These are phyloP conservation scores for Umbelopsis isabellina DNA, from an alignment of 192 early-diverging fungal genomes.

Conservation along the genomic window DNA sequence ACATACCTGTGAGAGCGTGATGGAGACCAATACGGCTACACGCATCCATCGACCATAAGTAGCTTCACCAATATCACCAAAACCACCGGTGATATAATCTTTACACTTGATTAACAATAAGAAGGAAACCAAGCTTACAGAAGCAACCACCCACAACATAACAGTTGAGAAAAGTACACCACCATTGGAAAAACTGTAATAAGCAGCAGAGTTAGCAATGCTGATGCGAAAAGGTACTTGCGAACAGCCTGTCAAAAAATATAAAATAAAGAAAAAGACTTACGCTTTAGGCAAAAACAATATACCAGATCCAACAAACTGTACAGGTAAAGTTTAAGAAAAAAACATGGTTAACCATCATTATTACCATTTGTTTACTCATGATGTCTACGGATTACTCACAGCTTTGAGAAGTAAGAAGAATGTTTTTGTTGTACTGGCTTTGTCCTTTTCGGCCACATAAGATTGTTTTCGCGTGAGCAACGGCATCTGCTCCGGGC, in stretches of 20 bases:
- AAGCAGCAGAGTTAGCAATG: too few species aligned
- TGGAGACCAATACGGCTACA: slow-evolving; percentile 34
- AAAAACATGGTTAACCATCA: neutral
- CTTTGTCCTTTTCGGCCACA: slow-evolving; percentile 42
- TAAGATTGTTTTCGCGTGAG: slow-evolving; percentile 17
- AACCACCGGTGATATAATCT: slow-evolving; percentile 58
- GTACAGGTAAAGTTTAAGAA: neutral
- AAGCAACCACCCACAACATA: slow-evolving; percentile 61
- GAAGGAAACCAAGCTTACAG: slow-evolving; percentile 62
- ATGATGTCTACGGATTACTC: neutral
- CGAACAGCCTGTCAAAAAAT: neutral
- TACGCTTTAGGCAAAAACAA: slow-evolving; percentile 57
- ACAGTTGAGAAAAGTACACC: slow-evolving; percentile 63
- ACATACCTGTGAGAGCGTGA: slow-evolving; percentile 41
- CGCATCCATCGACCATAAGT: slow-evolving; percentile 40
- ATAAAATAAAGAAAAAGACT: neutral
- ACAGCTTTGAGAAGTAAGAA: slow-evolving; percentile 59
- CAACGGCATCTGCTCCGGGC: neutral
- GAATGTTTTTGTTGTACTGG: slow-evolving; percentile 52
- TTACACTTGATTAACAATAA: slow-evolving; percentile 63
- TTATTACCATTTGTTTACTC: neutral
- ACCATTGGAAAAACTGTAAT: slow-evolving; percentile 58
- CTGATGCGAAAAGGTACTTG: neutral
- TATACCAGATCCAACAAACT: slow-evolving; percentile 57
- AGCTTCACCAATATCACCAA: slow-evolving; percentile 52